These are phyloP conservation scores for Lactarius sanguifluus DNA, from an alignment of 768 basidiomycete genomes.

Conservation along the genomic window DNA sequence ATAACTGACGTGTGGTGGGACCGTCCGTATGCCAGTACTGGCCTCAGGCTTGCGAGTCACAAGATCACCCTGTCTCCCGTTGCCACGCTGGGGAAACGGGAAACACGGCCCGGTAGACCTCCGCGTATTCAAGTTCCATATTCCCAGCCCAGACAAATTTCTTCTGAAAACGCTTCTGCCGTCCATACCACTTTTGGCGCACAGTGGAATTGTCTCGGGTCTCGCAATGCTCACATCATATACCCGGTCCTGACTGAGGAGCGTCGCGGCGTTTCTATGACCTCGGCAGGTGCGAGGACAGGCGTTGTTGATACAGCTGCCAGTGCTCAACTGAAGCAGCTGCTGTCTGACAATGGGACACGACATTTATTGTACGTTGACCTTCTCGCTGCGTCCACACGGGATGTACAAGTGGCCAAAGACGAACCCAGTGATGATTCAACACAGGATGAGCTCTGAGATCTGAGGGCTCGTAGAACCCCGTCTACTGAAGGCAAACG, in stretches of 20 bases:
- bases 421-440: conserved; percentile 25
- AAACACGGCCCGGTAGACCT: not conserved
- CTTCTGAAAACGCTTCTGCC: conserved; percentile 16
- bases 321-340: conserved; percentile 1
- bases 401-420: conserved; percentile 26
- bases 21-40: too few species aligned
- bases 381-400: not conserved
- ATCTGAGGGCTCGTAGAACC: not conserved
- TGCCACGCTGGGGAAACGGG: not conserved
- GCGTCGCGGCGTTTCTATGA: conserved; percentile 30
- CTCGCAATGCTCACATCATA: not conserved
- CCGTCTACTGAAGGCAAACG: not conserved
- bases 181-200: not conserved
- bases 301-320: conserved; percentile 9
- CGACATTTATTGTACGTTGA: too few species aligned
- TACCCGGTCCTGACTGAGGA: conserved; percentile 20
- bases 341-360: conserved; percentile 13
- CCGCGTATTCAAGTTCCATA: conserved; percentile 15
- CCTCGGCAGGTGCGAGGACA: conserved; percentile 29
- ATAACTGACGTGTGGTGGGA: too few species aligned
- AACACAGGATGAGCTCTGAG: conserved; percentile 9
- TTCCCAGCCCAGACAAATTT: not conserved
- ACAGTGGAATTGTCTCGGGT: not conserved
- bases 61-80: too few species aligned
- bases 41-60: too few species aligned